phyloP scores from a whole-genome alignment of 1,284 basidiomycete species.

The Boletellus dicymbophilus region DNA sequence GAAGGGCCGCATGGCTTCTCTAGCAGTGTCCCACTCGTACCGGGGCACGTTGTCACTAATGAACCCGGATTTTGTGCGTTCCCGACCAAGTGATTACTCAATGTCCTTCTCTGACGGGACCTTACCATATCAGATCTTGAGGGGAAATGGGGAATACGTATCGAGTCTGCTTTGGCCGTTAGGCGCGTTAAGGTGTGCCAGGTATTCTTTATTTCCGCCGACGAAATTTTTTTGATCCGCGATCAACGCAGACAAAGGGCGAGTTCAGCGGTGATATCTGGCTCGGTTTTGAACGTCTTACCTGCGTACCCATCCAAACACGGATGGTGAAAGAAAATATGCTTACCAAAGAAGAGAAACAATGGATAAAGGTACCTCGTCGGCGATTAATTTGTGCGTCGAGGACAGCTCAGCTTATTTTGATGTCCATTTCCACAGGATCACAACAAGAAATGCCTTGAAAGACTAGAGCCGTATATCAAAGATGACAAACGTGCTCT shows the following conservation, averaged over 20 bases:
- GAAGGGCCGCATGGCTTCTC: conserved; percentile 77
- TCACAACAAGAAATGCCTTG: conserved; percentile 82
- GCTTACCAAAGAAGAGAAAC: conserved; percentile 83
- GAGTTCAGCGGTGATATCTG: conserved; percentile 75
- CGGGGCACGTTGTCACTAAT: conserved; percentile 90
- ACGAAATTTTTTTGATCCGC: conserved; percentile 7
- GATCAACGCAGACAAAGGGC: conserved; percentile 55
- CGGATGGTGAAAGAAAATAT: conserved; percentile 85
- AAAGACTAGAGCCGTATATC: conserved; percentile 72
- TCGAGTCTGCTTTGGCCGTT: conserved; percentile 83
- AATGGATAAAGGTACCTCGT: conserved; percentile 78
- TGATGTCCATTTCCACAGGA: conserved; percentile 43
- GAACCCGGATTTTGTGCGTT: conserved; percentile 82
- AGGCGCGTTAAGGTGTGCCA: conserved; percentile 63
- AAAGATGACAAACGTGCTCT: conserved; percentile 80
- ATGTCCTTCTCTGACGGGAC: conserved; percentile 13
- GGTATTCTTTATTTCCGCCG: conserved; percentile 5
- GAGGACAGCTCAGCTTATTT: conserved; percentile 1
- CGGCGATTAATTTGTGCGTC: conserved; percentile 14
- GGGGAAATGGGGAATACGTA: conserved; percentile 86
- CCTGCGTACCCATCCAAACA: conserved; percentile 93
- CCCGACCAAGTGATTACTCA: conserved; percentile 13
- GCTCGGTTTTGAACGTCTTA: conserved; percentile 88
- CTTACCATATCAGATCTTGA: conserved; percentile 60
- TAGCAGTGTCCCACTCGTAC: conserved; percentile 63